These are phyloP conservation scores for Mucor irregularis DNA, from an alignment of 371 early-diverging fungal species.

Conservation along the genomic window DNA sequence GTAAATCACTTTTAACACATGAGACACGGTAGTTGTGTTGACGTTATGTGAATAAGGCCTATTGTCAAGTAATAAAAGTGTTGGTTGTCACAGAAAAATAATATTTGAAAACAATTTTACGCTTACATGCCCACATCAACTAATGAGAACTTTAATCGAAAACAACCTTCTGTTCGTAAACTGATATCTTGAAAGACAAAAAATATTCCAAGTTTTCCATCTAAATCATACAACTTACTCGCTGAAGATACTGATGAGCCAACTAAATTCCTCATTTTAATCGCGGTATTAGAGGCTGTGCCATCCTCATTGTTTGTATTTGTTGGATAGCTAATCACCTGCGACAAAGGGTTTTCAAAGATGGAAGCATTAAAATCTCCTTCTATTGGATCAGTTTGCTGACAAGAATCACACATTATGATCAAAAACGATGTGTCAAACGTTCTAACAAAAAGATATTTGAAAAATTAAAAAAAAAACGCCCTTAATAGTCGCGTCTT, in stretches of 20 bases:
- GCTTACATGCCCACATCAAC: constrained; percentile 51
- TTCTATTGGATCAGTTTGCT: constrained; percentile 46
- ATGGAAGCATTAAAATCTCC: constrained; percentile 40
- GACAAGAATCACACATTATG: constrained; percentile 62
- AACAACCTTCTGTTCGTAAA: constrained; percentile 67
- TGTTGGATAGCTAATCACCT: constrained; percentile 11
- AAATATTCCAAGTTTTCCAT: constrained; percentile 71
- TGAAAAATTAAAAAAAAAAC: neutral
- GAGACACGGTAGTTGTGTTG: constrained; percentile 34
- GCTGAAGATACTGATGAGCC: constrained; percentile 75
- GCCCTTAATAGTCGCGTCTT: no score
- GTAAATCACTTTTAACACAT: constrained; percentile 36
- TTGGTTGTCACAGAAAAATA: no score
- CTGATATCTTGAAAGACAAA: constrained; percentile 77
- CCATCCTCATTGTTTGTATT: neutral
- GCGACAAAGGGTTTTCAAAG: neutral
- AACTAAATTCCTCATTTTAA: constrained; percentile 60
- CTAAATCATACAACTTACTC: constrained; percentile 57
- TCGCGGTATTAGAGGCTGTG: constrained; percentile 28
- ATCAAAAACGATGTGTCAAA: constrained; percentile 60
- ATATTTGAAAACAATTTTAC: no score
- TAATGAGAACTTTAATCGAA: constrained; percentile 64
- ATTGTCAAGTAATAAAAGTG: neutral
- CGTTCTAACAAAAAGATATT: constrained; percentile 30
- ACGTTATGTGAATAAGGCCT: constrained; percentile 31